Evolutionary conservation across 116 monocot genomes (phyloP).

Genomic region (Dioscorea cayenensis): DNA sequence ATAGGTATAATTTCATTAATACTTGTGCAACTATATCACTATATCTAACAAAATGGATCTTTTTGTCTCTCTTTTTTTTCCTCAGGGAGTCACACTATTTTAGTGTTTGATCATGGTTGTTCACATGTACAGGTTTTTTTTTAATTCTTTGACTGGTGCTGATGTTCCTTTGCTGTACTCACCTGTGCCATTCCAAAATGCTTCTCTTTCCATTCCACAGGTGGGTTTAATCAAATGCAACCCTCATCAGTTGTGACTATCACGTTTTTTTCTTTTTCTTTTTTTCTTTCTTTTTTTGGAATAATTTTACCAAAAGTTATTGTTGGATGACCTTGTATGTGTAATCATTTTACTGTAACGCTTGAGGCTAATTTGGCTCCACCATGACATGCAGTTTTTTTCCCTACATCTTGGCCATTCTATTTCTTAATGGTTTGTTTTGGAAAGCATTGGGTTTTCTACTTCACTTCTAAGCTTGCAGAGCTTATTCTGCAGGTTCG

Average conservation of each 20-base stretch:
- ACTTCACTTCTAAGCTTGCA: background rate
- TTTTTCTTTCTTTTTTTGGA: too few species aligned
- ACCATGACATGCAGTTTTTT: background rate
- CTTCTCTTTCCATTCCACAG: conserved; percentile 61
- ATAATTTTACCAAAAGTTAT: too few species aligned
- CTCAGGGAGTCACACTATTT: background rate
- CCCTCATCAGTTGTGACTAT: background rate
- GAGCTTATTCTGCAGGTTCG: conserved; percentile 38
- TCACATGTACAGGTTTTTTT: conserved; percentile 37
- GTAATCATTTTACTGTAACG: too few species aligned
- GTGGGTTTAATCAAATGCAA: conserved; percentile 19
- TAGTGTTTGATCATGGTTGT: background rate
- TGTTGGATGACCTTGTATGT: too few species aligned
- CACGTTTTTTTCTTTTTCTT: too few species aligned
- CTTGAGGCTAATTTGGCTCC: too few species aligned
- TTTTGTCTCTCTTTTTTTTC: background rate
- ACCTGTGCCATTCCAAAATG: conserved; percentile 69
- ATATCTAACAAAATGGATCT: background rate
- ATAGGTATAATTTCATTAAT: conserved; percentile 40
- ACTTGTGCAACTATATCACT: too few species aligned
- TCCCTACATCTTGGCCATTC: background rate
- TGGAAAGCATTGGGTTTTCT: background rate
- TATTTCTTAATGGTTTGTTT: too few species aligned
- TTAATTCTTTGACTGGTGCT: conserved; percentile 36
- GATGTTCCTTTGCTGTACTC: conserved; percentile 82